phyloP scores from a whole-genome alignment of 306 rosid species.

The Castanea crenata region DNA sequence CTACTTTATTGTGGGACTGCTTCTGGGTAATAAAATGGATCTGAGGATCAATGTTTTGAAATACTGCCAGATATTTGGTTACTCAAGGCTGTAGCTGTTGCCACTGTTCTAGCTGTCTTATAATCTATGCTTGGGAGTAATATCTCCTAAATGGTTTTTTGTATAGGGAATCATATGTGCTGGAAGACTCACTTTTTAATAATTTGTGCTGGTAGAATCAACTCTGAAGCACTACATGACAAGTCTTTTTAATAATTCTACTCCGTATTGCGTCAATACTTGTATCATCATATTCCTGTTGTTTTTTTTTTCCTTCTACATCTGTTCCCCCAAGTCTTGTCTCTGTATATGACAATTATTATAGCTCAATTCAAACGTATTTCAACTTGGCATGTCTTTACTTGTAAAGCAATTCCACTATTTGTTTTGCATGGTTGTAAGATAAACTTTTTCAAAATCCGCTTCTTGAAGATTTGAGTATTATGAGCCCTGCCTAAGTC shows the following conservation, averaged over 20 bases:
- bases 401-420: not conserved
- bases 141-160: not conserved
- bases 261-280: not conserved
- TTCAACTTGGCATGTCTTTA: not conserved
- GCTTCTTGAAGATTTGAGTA: not conserved
- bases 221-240: not conserved
- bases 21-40: not conserved
- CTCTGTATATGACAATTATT: not conserved
- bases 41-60: not conserved
- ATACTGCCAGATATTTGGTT: not conserved
- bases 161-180: not conserved
- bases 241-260: not conserved
- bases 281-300: not conserved
- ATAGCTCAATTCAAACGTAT: conserved; percentile 4
- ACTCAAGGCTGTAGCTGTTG: not conserved
- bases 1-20: not conserved
- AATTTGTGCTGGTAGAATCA: not conserved
- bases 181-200: too few relatives aligned
- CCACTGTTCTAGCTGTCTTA: not conserved
- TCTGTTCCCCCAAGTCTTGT: not conserved
- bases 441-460: not conserved
- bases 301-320: not conserved
- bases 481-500: not conserved
- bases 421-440: not conserved
- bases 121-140: not conserved